Conservation (phyloP, 192 early-diverging fungal genomes). For the Rhizophagus sp. region DNA sequence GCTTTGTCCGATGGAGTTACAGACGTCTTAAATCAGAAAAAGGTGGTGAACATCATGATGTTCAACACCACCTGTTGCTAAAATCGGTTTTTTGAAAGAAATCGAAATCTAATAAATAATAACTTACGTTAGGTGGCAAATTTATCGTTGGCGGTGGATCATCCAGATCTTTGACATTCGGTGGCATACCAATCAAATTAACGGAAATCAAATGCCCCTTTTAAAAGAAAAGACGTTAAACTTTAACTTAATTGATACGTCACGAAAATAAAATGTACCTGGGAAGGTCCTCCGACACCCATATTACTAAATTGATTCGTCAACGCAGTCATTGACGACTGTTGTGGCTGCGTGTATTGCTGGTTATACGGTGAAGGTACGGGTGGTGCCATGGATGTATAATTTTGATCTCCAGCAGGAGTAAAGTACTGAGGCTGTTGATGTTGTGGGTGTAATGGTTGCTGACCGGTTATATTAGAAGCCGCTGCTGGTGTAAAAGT, state of each 20-base stretch:
- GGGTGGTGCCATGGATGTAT: neutral
- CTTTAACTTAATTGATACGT: neutral
- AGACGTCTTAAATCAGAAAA: conserved; percentile 38
- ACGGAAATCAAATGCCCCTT: conserved; percentile 39
- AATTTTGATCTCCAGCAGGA: neutral
- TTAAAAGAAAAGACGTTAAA: neutral
- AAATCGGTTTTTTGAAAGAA: neutral
- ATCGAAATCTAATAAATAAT: neutral
- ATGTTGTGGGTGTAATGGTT: conserved; percentile 19
- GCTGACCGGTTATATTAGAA: conserved; percentile 29
- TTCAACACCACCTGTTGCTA: neutral
- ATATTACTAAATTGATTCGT: conserved; percentile 43
- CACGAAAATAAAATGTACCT: conserved; percentile 23
- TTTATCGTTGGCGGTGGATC: conserved; percentile 48
- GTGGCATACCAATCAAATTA: conserved; percentile 52
- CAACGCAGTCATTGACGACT: conserved; percentile 31
- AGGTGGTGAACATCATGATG: conserved; percentile 4
- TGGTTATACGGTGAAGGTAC: neutral
- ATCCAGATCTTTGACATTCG: conserved; percentile 48
- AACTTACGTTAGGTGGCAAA: conserved; percentile 54
- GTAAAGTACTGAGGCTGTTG: neutral
- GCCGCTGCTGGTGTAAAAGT: conserved; percentile 33
- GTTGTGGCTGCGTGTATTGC: conserved; percentile 24
- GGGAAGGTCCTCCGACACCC: conserved; percentile 27
- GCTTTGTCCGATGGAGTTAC: conserved; percentile 56